phyloP scores from a whole-genome alignment of 345 rosid genomes.

The Angophora floribunda region DNA sequence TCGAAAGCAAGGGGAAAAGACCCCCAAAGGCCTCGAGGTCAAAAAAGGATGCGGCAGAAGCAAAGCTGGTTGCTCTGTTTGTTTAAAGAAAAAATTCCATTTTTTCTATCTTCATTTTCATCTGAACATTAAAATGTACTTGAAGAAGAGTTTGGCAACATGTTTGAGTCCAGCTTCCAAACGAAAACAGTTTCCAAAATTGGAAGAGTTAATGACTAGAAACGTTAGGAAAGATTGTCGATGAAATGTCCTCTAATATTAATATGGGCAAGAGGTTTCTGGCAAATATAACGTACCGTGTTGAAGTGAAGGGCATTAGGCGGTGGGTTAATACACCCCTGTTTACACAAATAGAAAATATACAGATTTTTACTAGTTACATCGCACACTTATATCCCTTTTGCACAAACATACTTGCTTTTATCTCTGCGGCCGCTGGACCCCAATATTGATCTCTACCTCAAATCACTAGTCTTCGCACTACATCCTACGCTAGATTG shows the following conservation, averaged over 20 bases:
- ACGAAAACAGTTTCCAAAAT: background rate
- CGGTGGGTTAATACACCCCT: background rate
- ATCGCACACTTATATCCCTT: background rate
- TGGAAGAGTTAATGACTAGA: background rate
- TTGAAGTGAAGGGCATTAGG: background rate
- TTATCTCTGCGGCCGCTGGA: fast-evolving
- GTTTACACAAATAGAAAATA: background rate
- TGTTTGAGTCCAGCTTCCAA: background rate
- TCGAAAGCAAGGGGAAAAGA: background rate
- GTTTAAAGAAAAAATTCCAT: background rate
- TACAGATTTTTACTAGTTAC: background rate
- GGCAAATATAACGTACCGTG: fast-evolving
- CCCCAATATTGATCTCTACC: too few species aligned
- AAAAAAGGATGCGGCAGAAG: background rate
- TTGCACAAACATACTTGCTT: background rate
- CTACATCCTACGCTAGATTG: fast-evolving
- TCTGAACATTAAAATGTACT: background rate
- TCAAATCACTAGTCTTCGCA: too few species aligned
- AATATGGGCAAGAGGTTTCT: background rate
- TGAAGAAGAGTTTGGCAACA: background rate
- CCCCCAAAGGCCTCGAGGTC: background rate
- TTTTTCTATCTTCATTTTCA: background rate
- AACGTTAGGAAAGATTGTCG: background rate
- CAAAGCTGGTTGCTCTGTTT: background rate
- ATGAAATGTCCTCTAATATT: background rate